Evolutionary conservation across 2,329 filamentous ascomycete species (phyloP), one percentile per base, ranked within the genome.

Genomic region (Alternaria dauci): DNA sequence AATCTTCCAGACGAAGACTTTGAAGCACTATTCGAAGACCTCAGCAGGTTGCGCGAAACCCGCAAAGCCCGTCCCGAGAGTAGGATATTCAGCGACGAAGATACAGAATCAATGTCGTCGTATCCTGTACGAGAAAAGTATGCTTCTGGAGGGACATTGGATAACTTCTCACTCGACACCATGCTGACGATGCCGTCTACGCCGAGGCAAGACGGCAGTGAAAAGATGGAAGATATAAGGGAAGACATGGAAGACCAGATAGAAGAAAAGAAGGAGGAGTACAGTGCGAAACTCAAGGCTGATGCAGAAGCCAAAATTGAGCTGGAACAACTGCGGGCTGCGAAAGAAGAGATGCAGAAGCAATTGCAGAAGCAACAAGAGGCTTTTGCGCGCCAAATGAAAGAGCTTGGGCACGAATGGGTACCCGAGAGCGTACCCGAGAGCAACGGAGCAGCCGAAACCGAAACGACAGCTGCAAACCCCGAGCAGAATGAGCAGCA

Each of bases 91-190:
- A 81, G 80, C 14, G 92, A 94, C 57, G 94, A 97, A 58, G 57
- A 98, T 76, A 88, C 89, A 55, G 95, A 99, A 68, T 97, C 94
- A 0, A 87, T 91, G 48, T 91, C 89, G 28, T 97, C 94, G 0
- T 97, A 94, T 73, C 90, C 93, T 2, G 84, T 94, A 30, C 87
- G 95, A 52, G 95, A 99, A 71, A 98, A 98, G 74, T 98, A 98
- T 78, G 87, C 97, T 82, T 97, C 94, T 3, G 95, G 91, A 56
- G 94, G 94, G 2, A 97, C 94, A 0, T 85, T 98, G 54, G 95
- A 99, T 79, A 97, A 96, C 75, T 95, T 97, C 72, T 98, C 94
- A 2, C 84, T 99, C 16, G 95, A 99, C 76, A 99, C 95, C 1
- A 91, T 90, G 12, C 84, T 99, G 52, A 99, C 95, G 0, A 93